These are phyloP conservation scores for Coprinellus micaceus DNA, from an alignment of 768 basidiomycete genomes.

Conservation along the genomic window DNA sequence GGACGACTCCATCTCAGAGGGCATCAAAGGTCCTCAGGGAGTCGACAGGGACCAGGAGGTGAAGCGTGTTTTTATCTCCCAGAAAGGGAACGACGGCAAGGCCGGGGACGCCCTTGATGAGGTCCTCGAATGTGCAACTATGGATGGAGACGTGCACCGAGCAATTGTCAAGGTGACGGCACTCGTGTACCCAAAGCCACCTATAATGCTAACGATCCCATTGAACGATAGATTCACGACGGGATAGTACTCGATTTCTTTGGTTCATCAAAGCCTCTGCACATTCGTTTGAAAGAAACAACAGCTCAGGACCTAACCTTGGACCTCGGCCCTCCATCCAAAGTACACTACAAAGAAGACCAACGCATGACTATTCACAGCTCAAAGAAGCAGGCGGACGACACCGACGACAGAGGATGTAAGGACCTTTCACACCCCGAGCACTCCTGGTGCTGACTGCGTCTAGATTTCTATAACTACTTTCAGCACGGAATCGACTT, in stretches of 20 bases:
- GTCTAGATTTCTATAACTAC: conserved; percentile 85
- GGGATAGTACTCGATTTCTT: conserved; percentile 71
- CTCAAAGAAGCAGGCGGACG: conserved; percentile 26
- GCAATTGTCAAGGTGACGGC: conserved; percentile 61
- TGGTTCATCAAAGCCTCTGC: conserved; percentile 47
- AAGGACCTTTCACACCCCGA: conserved; percentile 26
- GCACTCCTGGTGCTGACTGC: not conserved
- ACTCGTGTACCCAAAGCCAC: too few relatives aligned
- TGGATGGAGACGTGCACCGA: conserved; percentile 68
- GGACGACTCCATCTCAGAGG: conserved; percentile 61
- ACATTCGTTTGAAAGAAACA: conserved; percentile 67
- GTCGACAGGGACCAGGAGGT: conserved; percentile 75
- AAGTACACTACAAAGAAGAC: conserved; percentile 84
- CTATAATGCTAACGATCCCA: too few relatives aligned
- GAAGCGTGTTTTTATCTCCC: conserved; percentile 67
- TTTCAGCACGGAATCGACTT: conserved; percentile 91
- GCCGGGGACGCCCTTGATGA: conserved; percentile 71
- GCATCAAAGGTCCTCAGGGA: conserved; percentile 33
- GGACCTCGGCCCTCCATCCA: conserved; percentile 75
- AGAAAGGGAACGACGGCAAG: conserved; percentile 56
- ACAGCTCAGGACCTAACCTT: conserved; percentile 78
- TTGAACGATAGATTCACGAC: conserved; percentile 73
- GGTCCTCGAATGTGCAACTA: conserved; percentile 56
- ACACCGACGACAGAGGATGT: conserved; percentile 38
- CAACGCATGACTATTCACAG: conserved; percentile 84